Conservation (phyloP, 768 basidiomycete genomes). For the Lanmaoa rubissima region DNA sequence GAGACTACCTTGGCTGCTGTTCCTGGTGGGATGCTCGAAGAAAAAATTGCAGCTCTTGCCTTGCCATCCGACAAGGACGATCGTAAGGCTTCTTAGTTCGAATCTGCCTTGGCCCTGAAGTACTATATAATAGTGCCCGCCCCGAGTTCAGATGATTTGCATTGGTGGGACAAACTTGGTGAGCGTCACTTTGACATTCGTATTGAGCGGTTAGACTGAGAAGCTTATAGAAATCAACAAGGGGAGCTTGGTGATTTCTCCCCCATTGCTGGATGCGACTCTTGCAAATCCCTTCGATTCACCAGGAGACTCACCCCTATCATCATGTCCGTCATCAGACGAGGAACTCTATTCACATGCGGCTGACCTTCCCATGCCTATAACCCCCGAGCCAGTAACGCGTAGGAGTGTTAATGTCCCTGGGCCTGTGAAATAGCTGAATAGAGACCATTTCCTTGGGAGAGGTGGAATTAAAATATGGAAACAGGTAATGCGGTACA, state of each 20-base stretch:
- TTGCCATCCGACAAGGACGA: slow-evolving; percentile 41
- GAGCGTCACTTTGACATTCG: slow-evolving; percentile 10
- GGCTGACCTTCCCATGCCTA: slow-evolving; percentile 64
- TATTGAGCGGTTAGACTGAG: neutral
- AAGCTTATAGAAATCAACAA: slow-evolving; percentile 15
- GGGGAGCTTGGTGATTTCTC: slow-evolving; percentile 26
- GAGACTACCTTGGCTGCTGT: slow-evolving; percentile 60
- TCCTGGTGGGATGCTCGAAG: slow-evolving; percentile 67
- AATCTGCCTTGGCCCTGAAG: slow-evolving; percentile 2
- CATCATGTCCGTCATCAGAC: slow-evolving; percentile 79
- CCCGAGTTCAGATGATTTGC: slow-evolving; percentile 72
- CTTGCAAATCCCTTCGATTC: slow-evolving; percentile 74
- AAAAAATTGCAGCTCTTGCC: slow-evolving; percentile 62
- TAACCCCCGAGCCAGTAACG: slow-evolving; percentile 40
- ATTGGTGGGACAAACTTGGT: slow-evolving; percentile 83
- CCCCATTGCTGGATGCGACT: slow-evolving; percentile 44
- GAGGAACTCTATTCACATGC: slow-evolving; percentile 82
- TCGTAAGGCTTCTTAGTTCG: slow-evolving; percentile 26
- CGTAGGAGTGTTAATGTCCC: slow-evolving; percentile 4
- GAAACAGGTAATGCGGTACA: slow-evolving; percentile 3
- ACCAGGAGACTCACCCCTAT: slow-evolving; percentile 58
- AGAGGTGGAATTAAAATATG: neutral
- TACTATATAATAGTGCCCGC: slow-evolving; percentile 60
- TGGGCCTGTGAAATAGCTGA: slow-evolving; percentile 11
- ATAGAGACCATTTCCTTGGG: neutral